Evolutionary conservation across 2,329 filamentous ascomycete genomes (phyloP), one percentile per base, ranked within the genome.

Genomic region (Xylaria arbuscula): DNA sequence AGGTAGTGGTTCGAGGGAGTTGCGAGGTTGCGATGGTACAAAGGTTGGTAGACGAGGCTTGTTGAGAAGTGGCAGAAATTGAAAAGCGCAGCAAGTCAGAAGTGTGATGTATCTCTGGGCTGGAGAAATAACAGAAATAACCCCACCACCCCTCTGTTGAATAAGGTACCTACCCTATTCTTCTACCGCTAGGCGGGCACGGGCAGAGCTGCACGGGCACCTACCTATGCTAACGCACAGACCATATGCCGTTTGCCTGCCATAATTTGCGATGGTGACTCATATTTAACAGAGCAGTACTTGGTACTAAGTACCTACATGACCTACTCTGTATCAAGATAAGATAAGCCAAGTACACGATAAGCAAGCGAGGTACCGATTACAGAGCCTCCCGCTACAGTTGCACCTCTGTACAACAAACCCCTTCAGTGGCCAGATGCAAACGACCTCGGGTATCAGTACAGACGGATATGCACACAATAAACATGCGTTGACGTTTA

Each of bases 61-160:
- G 6, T 45, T n/a, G 40, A 45, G 22, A 54, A 40, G 34, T 34
- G 60, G 42, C 55, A 64, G 50, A 67, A 60, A 64, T 63, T 64
- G 56, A 67, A 54, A 63, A 54, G 45, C 24, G 34, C 42, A 58
- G 47, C 59, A 53, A 40, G 51, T 17, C 34, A 40, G 40, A 36
- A 62, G 53, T 67, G 55, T 67, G 55, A 67, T 67, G 65, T 60
- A 59, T 34, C 22, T 54, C 51, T 45, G 47, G 24, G 15, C n/a
- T 47, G n/a, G 48, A 60, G 34, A 54, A 47, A 63, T 64, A 59
- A 67, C 65, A 60, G 34, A 54, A 47, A 63, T 64, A 59, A 67
- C 65, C 65, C 65, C 65, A 67, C 65, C 65, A 64, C 65, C 65
- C 65, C 65, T 64, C 65, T 47, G 36, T 42, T 24, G 32, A 62